These are phyloP conservation scores for Hirschioporus abietinus DNA, from an alignment of 768 basidiomycete genomes.

Conservation along the genomic window DNA sequence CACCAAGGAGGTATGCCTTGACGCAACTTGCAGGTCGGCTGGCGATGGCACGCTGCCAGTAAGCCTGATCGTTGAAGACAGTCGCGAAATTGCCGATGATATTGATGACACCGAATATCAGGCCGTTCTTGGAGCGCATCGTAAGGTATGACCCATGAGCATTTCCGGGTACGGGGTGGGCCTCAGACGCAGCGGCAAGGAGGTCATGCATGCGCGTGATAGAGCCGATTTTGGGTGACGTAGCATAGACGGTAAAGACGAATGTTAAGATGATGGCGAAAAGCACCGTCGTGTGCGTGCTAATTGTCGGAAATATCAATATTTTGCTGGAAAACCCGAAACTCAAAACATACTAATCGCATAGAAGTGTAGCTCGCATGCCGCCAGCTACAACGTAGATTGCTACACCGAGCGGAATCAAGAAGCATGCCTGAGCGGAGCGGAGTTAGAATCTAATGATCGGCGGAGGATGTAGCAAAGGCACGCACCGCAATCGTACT, in stretches of 20 bases:
- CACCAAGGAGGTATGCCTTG: conserved; percentile 87
- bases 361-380: conserved; percentile 81
- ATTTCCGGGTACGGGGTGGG: conserved; percentile 70
- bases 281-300: conserved; percentile 82
- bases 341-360: conserved; percentile 65
- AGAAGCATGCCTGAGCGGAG: conserved; percentile 65
- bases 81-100: conserved; percentile 79
- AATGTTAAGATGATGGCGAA: conserved; percentile 79
- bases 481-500: conserved; percentile 64
- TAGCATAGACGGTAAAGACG: conserved; percentile 78
- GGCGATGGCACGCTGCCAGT: conserved; percentile 92
- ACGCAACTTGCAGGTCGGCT: conserved; percentile 79
- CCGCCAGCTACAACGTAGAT: conserved; percentile 87
- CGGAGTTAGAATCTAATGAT: not conserved
- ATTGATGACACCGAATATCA: conserved; percentile 86
- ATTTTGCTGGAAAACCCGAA: conserved; percentile 3
- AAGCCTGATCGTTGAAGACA: conserved; percentile 67
- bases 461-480: not conserved
- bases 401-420: conserved; percentile 82
- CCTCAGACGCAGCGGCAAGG: conserved; percentile 50
- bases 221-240: conserved; percentile 74
- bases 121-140: conserved; percentile 68
- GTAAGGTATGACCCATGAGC: conserved; percentile 82
- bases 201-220: conserved; percentile 74
- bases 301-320: conserved; percentile 23